Conservation (phyloP, 2,329 filamentous ascomycete species). For the Neofusicoccum ribis region DNA sequence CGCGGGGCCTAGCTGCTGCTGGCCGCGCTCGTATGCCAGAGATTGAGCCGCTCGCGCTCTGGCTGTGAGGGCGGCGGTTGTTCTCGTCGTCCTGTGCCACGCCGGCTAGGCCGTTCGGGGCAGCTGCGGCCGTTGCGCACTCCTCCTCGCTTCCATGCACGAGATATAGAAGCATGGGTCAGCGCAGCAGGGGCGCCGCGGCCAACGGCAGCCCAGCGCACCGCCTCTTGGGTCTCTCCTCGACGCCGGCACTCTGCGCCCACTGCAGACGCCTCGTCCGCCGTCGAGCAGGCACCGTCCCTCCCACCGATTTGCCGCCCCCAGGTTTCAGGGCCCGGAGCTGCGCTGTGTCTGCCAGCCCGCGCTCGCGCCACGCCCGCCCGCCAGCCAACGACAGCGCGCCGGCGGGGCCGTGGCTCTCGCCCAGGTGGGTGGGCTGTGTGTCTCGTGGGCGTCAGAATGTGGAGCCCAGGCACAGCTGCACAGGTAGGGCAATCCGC, state of each 20-base stretch:
- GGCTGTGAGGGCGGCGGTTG: not conserved
- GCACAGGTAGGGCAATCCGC: not conserved
- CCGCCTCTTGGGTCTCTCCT: too few relatives aligned
- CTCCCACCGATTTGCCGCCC: not conserved
- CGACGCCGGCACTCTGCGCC: too few relatives aligned
- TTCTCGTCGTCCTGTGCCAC: not conserved
- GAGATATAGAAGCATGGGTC: conserved; percentile 8
- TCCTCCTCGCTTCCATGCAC: conserved; percentile 10
- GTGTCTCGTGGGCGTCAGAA: conserved; percentile 4
- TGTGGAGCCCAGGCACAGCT: not conserved
- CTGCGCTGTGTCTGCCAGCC: not conserved
- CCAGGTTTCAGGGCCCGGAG: conserved; percentile 13
- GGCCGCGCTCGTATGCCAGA: not conserved
- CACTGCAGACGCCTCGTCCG: not conserved
- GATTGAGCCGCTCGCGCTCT: not conserved
- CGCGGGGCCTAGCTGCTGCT: not conserved
- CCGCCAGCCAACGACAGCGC: not conserved
- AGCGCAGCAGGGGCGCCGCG: too few relatives aligned
- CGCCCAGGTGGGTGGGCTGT: not conserved
- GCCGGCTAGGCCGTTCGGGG: conserved; percentile 1
- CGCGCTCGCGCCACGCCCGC: not conserved
- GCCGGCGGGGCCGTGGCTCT: not conserved
- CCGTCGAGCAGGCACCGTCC: too few relatives aligned
- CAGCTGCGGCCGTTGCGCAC: conserved; percentile 11
- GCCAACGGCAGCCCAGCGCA: too few relatives aligned